These are phyloP conservation scores for Ceratobasidium sp. DNA, from an alignment of 1,284 basidiomycete species.

Conservation along the genomic window DNA sequence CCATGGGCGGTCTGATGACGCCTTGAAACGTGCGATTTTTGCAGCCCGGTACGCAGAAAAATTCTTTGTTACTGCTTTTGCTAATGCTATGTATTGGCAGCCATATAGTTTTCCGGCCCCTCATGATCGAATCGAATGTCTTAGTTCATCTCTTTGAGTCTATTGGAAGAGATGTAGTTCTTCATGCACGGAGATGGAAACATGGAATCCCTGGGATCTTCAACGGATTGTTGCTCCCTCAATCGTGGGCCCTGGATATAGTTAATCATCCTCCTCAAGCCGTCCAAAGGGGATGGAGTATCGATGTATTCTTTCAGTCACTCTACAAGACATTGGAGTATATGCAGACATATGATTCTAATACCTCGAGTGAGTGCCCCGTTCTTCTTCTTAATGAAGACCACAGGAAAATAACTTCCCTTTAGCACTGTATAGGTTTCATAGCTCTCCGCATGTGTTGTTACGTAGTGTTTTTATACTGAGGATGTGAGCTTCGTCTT, in stretches of 20 bases:
- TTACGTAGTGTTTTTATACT: neutral
- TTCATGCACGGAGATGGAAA: neutral
- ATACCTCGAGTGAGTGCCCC: neutral
- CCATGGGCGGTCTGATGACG: neutral
- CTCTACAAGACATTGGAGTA: conserved; percentile 28
- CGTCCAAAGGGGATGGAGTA: neutral
- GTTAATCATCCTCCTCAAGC: conserved; percentile 10
- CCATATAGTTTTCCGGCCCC: neutral
- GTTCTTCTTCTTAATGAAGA: neutral
- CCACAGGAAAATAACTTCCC: neutral
- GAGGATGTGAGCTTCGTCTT: conserved; percentile 4
- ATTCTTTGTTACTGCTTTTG: neutral
- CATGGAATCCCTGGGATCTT: conserved; percentile 3
- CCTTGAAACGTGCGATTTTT: neutral
- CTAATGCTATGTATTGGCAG: neutral
- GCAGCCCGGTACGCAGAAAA: conserved; percentile 11
- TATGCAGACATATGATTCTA: conserved; percentile 5
- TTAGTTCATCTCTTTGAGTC: conserved; percentile 32
- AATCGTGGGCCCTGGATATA: conserved; percentile 35
- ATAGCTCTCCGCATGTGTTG: neutral
- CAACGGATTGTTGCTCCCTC: conserved; percentile 21
- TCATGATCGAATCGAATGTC: conserved; percentile 22
- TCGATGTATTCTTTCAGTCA: neutral
- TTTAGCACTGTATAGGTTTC: neutral
- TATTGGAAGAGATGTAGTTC: conserved; percentile 35